phyloP scores from a whole-genome alignment of 768 basidiomycete genomes.

The Collybia sordida region DNA sequence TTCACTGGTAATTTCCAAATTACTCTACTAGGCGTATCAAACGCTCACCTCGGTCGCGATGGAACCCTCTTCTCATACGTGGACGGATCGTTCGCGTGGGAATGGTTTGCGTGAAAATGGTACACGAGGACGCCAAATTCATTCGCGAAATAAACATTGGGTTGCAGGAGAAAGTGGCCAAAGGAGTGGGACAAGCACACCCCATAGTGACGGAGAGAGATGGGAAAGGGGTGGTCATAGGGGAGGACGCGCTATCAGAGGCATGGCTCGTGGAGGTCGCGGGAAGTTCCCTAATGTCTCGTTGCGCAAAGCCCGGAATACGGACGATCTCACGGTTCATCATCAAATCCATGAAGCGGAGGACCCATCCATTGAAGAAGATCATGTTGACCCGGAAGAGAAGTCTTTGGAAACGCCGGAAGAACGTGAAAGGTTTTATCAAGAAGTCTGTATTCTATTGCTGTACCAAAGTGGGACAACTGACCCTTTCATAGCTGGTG shows the following conservation, averaged over 20 bases:
- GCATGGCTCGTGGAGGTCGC: conserved; percentile 30
- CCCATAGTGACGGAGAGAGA: conserved; percentile 47
- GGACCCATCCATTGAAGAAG: conserved; percentile 25
- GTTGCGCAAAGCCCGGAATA: conserved; percentile 25
- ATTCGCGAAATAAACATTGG: conserved; percentile 64
- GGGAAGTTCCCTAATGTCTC: conserved; percentile 42
- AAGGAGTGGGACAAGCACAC: conserved; percentile 31
- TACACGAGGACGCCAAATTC: conserved; percentile 27
- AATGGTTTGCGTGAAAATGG: conserved; percentile 7
- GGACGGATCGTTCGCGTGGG: conserved; percentile 16
- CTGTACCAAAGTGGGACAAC: conserved; percentile 13
- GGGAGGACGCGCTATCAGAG: conserved; percentile 45
- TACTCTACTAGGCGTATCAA: not conserved
- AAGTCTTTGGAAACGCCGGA: conserved; percentile 57
- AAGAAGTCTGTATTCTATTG: conserved; percentile 54
- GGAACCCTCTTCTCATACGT: conserved; percentile 17
- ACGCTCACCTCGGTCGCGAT: conserved; percentile 11
- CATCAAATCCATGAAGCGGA: conserved; percentile 15
- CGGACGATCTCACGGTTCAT: too few species aligned
- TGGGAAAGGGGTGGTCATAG: conserved; percentile 65
- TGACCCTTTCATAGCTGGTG: conserved; percentile 49
- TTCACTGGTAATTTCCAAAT: not conserved
- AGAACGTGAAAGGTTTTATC: conserved; percentile 68
- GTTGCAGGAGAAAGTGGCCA: conserved; percentile 42
- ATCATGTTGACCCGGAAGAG: conserved; percentile 37